Percentiles rank a stretch among this genome's conserved stretches.
phyloP scores from a whole-genome alignment of 768 basidiomycete species.

The Xerocomellus intermedius region DNA sequence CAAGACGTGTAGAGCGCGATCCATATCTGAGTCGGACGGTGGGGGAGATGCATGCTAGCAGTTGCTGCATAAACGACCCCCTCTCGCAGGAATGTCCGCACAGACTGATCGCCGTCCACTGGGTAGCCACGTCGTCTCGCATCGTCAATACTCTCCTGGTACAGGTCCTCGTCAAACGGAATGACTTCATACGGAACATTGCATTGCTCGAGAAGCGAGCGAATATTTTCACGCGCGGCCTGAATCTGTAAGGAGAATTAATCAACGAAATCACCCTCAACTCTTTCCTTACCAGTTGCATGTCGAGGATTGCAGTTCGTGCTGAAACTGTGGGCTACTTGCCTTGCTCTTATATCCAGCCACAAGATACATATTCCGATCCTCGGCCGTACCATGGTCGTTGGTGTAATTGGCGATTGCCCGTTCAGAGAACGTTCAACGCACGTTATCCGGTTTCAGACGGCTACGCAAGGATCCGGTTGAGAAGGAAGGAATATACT shows the following conservation, averaged over 20 bases:
- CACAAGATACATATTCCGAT: background rate
- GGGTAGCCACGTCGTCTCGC: conserved; percentile 27
- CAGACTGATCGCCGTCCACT: conserved; percentile 17
- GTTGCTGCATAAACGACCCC: conserved; percentile 30
- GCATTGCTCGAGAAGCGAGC: conserved; percentile 16
- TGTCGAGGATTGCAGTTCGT: background rate
- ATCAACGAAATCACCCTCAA: background rate
- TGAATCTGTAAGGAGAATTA: conserved; percentile 9
- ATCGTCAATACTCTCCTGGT: conserved; percentile 23
- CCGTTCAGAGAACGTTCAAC: conserved; percentile 2
- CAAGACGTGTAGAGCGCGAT: conserved; percentile 42
- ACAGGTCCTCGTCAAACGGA: conserved; percentile 16
- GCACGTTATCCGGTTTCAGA: background rate
- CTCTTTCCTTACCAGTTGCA: conserved; percentile 12
- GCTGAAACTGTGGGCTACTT: background rate
- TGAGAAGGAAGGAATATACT: background rate
- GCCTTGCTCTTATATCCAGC: conserved; percentile 6
- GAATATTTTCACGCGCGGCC: conserved; percentile 11
- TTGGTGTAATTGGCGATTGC: background rate
- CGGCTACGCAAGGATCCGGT: background rate
- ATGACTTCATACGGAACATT: conserved; percentile 11
- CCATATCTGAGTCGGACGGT: conserved; percentile 19
- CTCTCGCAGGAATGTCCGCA: conserved; percentile 31
- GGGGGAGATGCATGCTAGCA: conserved; percentile 31
- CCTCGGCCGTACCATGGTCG: background rate